Evolutionary conservation across 306 rosid genomes (phyloP), one percentile per base, ranked within the genome.

Genomic region (Crataegus laevigata): DNA sequence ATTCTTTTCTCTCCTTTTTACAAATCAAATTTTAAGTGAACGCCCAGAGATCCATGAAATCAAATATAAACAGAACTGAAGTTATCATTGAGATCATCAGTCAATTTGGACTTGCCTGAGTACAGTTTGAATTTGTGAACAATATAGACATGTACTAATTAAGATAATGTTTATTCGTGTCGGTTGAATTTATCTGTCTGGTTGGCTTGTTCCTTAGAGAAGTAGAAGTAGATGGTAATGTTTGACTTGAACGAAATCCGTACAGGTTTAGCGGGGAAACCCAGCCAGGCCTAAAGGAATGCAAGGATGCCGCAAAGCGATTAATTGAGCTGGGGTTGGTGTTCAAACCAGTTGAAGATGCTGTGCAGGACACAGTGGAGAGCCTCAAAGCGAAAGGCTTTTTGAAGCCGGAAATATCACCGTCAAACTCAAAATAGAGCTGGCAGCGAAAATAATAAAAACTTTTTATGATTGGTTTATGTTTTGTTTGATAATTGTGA

Each of bases 181-280:
- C 3, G 43, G 66, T 73, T 47, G 7, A 47, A 5, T 22, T 57
- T 47, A 11, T 19, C 4, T 40, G 43, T 40, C 32, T 6, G 11
- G 40, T 28, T 62, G 61, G 50, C 19, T 78, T 54, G 59, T 66
- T 54, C 21, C 60, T 11, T 43, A 11, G 1, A 69, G 47, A 8
- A 6, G 14, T 32, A 21, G 19, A 36, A 36, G 40, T 36, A 36
- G 40, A 36, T 36, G 40, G 40, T 36, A 36, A 36, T 36, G 40
- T 36, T 55, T 55, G 25, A 47, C 60, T 79, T 75, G 73, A 75
- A 71, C 3, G 38, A 5, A 4, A 19, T 17, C 12, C 52, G 19
- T 84, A 79, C 93, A 94, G 98, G 70, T 88, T 94, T 74, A 79
- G 47, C 2, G 78, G 65, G 8, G 94, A 88, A 84, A 94, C 98